Evolutionary conservation across 2,329 filamentous ascomycete species (phyloP).

Genomic region (Xylariaceae sp.): DNA sequence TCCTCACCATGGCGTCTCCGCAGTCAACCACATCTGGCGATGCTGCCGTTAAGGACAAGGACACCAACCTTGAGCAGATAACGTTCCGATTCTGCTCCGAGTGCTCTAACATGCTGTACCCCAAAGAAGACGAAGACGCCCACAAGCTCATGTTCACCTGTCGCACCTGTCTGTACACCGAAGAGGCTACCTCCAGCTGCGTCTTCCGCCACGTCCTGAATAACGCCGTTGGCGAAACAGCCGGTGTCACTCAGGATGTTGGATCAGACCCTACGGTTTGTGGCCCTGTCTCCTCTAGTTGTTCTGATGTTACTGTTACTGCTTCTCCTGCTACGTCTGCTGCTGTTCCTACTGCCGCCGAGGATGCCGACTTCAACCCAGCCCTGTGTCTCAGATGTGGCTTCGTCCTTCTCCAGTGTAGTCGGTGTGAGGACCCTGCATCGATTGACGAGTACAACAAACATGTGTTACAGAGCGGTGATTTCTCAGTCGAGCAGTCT

Average conservation of each 20-base stretch:
- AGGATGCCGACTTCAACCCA: slow-evolving; percentile 19
- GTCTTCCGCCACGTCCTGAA: slow-evolving; percentile 94
- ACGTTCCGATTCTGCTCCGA: slow-evolving; percentile 97
- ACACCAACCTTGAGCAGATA: slow-evolving; percentile 64
- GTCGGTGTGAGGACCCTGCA: slow-evolving; percentile 27
- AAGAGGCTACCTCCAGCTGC: slow-evolving; percentile 80
- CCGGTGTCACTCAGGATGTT: slow-evolving; percentile 95
- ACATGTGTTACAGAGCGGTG: slow-evolving; percentile 21
- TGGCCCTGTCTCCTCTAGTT: slow-evolving; percentile 42
- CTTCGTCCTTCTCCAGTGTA: slow-evolving; percentile 30
- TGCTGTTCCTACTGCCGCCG: slow-evolving; percentile 14
- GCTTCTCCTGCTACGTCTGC: slow-evolving; percentile 9
- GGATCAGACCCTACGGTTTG: slow-evolving; percentile 97
- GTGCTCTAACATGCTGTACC: slow-evolving; percentile 98
- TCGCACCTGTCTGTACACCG: slow-evolving; percentile 88
- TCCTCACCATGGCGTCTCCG: slow-evolving; percentile 50
- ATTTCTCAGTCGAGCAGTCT: slow-evolving; percentile 22
- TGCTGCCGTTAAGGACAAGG: slow-evolving; percentile 37
- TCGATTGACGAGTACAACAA: slow-evolving; percentile 29
- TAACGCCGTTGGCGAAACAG: slow-evolving; percentile 87
- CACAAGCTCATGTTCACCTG: slow-evolving; percentile 91
- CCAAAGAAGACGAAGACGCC: slow-evolving; percentile 82
- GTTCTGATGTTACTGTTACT: slow-evolving; percentile 12
- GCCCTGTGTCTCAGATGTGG: slow-evolving; percentile 33
- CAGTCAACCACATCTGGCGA: slow-evolving; percentile 44